These are phyloP conservation scores for Torulaspora microellipsoides DNA, from an alignment of 805 yeast genomes.

Conservation along the genomic window DNA sequence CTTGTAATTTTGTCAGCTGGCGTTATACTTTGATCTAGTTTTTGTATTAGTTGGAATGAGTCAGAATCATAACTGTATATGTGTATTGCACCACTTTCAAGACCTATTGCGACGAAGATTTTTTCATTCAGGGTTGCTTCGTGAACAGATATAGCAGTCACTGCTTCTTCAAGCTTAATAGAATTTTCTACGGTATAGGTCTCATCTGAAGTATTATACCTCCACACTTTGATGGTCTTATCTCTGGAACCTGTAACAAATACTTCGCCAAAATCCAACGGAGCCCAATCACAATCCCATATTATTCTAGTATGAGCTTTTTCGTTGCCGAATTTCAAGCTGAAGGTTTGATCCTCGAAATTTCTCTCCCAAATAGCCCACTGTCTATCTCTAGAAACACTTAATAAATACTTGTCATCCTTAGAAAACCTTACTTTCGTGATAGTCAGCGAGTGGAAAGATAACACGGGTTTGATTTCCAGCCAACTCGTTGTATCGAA, in stretches of 20 bases:
- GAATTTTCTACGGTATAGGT: constrained; percentile 37
- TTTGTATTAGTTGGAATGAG: constrained; percentile 29
- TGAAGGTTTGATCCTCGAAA: constrained; percentile 38
- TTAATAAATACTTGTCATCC: constrained; percentile 56
- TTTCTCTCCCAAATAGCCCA: constrained; percentile 66
- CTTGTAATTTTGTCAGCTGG: constrained; percentile 64
- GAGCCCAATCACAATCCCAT: constrained; percentile 94
- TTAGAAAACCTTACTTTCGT: constrained; percentile 77
- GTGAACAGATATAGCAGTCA: constrained; percentile 62
- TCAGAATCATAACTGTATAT: constrained; percentile 38
- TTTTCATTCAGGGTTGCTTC: constrained; percentile 29
- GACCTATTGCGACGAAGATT: constrained; percentile 54
- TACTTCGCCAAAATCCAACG: constrained; percentile 39
- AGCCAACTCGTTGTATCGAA: constrained; percentile 61
- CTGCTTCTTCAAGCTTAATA: constrained; percentile 49
- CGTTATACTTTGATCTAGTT: constrained; percentile 38
- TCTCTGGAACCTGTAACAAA: constrained; percentile 89
- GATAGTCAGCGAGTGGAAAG: constrained; percentile 78
- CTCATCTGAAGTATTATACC: constrained; percentile 36
- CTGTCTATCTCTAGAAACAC: constrained; percentile 87
- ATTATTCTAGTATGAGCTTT: constrained; percentile 89
- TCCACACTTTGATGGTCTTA: constrained; percentile 72
- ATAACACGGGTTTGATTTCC: constrained; percentile 52
- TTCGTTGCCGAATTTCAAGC: constrained; percentile 40
- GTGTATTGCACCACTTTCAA: constrained; percentile 60